phyloP scores from a whole-genome alignment of 1,284 basidiomycete genomes.

The Moesziomyces sp. region DNA sequence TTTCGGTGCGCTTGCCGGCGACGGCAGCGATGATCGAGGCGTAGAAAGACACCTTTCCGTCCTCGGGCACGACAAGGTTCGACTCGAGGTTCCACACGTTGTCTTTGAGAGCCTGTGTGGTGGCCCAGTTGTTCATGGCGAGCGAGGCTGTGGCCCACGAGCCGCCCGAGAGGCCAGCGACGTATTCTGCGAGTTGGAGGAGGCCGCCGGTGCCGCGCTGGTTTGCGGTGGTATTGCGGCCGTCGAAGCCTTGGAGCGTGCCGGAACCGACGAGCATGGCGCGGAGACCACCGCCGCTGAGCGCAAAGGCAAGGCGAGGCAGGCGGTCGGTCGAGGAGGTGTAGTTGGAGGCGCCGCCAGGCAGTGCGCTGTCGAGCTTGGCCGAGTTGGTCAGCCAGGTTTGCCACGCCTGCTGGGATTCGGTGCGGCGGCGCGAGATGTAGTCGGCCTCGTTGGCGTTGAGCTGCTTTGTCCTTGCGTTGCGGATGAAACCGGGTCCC shows the following conservation, averaged over 20 bases:
- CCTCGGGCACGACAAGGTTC: conserved; percentile 69
- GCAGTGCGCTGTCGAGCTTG: conserved; percentile 37
- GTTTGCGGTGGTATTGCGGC: conserved; percentile 59
- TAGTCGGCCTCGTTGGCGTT: conserved; percentile 48
- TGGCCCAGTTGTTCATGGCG: conserved; percentile 63
- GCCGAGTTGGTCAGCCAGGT: conserved; percentile 52
- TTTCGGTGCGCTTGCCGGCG: conserved; percentile 50
- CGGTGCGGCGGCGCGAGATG: conserved; percentile 38
- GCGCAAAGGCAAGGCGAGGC: conserved; percentile 69
- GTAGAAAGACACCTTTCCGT: conserved; percentile 69
- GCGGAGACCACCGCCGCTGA: conserved; percentile 70
- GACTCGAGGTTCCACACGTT: conserved; percentile 69
- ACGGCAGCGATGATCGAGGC: conserved; percentile 62
- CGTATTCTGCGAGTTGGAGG: conserved; percentile 63
- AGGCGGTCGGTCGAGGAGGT: conserved; percentile 34
- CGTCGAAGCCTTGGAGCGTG: conserved; percentile 59
- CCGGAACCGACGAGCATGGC: conserved; percentile 69
- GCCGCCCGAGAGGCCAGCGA: conserved; percentile 64
- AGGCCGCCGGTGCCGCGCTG: conserved; percentile 61
- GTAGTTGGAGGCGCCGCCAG: conserved; percentile 57
- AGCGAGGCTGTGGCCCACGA: conserved; percentile 59
- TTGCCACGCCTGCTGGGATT: conserved; percentile 39
- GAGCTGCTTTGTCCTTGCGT: conserved; percentile 47
- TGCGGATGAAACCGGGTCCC: conserved; percentile 53
- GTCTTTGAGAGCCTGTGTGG: conserved; percentile 54